Base-by-base conservation (phyloP, 2,329 filamentous ascomycete genomes). In the Fusarium oligoseptatum region DNA sequence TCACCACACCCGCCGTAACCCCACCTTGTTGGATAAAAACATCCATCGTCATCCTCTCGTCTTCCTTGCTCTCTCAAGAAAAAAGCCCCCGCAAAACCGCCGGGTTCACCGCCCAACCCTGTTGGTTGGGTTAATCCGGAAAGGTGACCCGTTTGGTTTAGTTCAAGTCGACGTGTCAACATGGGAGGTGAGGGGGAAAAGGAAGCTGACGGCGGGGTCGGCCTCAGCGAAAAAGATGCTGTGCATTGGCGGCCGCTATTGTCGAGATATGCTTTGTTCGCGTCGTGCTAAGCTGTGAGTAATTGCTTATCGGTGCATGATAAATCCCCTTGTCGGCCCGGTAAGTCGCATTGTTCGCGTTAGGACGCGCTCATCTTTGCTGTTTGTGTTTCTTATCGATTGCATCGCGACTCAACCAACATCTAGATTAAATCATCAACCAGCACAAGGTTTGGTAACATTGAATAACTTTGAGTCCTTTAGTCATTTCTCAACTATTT, bases 21-120 rank as follows among this genome's bases (percentile, higher is more conserved):
- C 73, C 71, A 52, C 55, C 63, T 64, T 75, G 70, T 67, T 75
- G 70, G 73, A 67, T 75, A 68, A 57, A 32, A 32, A 32, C 29
- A 34, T 34, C 14, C 34, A 73, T 72, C 72, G 72, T 75, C 72
- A 74, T 74, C 64, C 71, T 74, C 72, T 67, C 45, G 55, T 29
- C 22, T 48, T 66, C 68, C 72, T 50, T 72, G 68, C 45, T 60
- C 7, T 32, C 29, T 32, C 29, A 32, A 32, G 29, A 10, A 32
- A 32, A 52, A 48, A 43, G 55, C 66, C 71, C 72, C 72, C 72
- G 61, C 72, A 72, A 66, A 74, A 70, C 64, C 68, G 61, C 72
- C 72, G 71, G 52, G 68, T 72, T 75, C 50, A 72, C 72, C 72
- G 72, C 65, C 68, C 68, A 32, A 32, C 20, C 29, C 39, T 6